Base-by-base conservation (phyloP, 257 asterid genomes). In the Solanum sitiens region DNA sequence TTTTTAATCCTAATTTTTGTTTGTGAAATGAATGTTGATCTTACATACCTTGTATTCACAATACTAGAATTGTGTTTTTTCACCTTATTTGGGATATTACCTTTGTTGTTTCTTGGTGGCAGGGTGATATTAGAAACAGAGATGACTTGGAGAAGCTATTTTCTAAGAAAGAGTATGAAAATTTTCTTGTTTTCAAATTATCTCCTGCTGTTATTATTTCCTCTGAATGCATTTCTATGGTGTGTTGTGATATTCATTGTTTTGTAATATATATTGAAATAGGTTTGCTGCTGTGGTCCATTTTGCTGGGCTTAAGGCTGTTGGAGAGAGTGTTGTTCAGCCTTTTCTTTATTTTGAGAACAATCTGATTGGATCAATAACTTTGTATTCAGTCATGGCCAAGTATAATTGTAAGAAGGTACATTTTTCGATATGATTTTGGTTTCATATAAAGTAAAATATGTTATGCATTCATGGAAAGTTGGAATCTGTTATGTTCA, bases 261-360 rank as follows among this genome's bases (percentile, higher is more conserved):
- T 70, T 71, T 61, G 42, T 72, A 33, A 50, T 86, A 70, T 33
- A 82, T 67, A 12, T 30, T 44, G 65, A 25, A 37, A 40, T 59
- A 97, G 99, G 92, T 93, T 94, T 93, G 95, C 90, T 88, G 99
- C 98, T 83, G 99, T 97, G 71, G 89, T 97, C 53, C 99, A 97
- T 90, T 97, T 97, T 92, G 99, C 99, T 71, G 98, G 98, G 86
- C 98, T 93, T 73, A 97, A 97, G 92, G 98, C 99, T 88, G 99
- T 97, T 80, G 99, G 96, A 35, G 99, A 97, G 90, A 97, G 99
- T 91, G 98, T 97, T 83, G 95, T 94, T 30, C 73, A 92, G 89
- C 99, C 99, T 50, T 91, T 94, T 89, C 94, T 96, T 88, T 97
- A 97, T 83, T 97, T 94, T 45, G 99, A 97, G 72, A 97, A 97